Percentiles rank a stretch among this genome's conserved stretches.
phyloP scores from a whole-genome alignment of 2,329 filamentous ascomycete genomes.

The Colletotrichum siamense region DNA sequence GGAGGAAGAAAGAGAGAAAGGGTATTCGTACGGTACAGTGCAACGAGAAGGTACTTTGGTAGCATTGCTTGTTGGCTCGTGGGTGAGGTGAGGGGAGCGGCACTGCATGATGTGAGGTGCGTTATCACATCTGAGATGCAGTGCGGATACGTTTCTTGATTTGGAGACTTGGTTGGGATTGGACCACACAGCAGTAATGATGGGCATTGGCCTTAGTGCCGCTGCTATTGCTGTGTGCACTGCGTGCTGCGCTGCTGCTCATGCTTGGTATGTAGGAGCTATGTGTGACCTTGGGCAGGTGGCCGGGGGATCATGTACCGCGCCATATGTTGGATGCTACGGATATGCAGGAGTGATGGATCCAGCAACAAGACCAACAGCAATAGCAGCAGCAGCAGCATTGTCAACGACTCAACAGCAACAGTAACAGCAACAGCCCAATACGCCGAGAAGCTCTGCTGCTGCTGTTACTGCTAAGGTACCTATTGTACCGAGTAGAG shows the following conservation, averaged over 20 bases:
- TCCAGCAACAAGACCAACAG: neutral
- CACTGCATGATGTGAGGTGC: slow-evolving; percentile 6
- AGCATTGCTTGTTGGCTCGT: neutral
- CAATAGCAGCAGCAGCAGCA: no score
- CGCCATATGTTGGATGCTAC: neutral
- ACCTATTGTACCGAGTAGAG: neutral
- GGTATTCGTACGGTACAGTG: neutral
- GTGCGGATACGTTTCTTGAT: neutral
- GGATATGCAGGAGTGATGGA: neutral
- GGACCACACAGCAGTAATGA: neutral
- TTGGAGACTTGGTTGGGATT: neutral
- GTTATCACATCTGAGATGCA: slow-evolving; percentile 19
- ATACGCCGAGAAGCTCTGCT: neutral
- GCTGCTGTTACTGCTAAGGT: neutral
- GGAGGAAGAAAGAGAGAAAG: neutral
- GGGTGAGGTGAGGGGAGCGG: neutral
- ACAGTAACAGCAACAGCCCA: neutral
- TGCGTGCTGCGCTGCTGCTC: neutral
- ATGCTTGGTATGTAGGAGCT: neutral
- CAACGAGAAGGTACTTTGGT: neutral
- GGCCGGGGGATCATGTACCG: neutral
- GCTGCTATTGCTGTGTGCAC: neutral
- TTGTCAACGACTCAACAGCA: neutral
- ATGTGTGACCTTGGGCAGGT: neutral
- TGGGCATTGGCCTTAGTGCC: neutral